Percentiles rank a stretch among this genome's conserved stretches.
phyloP scores from a whole-genome alignment of 2,329 filamentous ascomycete species.

The Pestalotiopsis sp. region DNA sequence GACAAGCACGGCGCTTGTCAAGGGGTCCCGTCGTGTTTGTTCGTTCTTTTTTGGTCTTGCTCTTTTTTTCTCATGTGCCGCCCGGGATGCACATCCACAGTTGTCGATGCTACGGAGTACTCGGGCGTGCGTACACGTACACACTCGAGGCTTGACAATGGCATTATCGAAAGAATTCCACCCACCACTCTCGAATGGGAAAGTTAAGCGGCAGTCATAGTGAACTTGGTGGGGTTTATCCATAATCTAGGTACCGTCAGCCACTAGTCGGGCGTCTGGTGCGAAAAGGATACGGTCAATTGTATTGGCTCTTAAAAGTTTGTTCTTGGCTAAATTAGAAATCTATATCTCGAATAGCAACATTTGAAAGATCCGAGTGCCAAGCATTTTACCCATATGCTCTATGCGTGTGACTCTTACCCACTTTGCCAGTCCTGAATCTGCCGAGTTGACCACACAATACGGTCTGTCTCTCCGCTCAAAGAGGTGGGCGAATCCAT shows the following conservation, averaged over 20 bases:
- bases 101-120: not conserved
- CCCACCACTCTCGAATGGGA: not conserved
- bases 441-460: not conserved
- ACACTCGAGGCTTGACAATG: too few species aligned
- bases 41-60: not conserved
- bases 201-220: not conserved
- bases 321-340: not conserved
- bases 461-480: not conserved
- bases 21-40: not conserved
- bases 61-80: not conserved
- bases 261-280: not conserved
- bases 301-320: not conserved
- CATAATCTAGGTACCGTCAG: not conserved
- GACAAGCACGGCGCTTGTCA: not conserved
- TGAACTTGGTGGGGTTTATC: not conserved
- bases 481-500: not conserved
- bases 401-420: not conserved
- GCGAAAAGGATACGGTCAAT: not conserved
- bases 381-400: not conserved
- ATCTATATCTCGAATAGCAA: too few species aligned
- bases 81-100: not conserved
- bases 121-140: too few species aligned
- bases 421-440: not conserved
- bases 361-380: too few species aligned
- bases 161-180: too few species aligned